Base-by-base conservation (phyloP, 106 monocot species). In the Gastrodia elata region DNA sequence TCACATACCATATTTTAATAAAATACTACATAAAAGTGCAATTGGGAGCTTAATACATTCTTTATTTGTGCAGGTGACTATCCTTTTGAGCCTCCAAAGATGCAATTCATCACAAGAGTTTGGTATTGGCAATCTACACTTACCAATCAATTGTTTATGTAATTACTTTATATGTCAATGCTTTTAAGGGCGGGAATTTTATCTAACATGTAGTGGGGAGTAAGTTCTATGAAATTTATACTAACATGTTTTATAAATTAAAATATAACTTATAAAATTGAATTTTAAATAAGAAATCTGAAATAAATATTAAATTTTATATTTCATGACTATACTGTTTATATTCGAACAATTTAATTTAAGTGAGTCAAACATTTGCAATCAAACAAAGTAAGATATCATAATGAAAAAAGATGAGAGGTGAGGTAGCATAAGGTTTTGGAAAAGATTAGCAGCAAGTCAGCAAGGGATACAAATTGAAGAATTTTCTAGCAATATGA, bases 21-120 rank as follows among this genome's bases (percentile, higher is more conserved):
- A 39, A n/a, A 32, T 24, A 37, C 30, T 32, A 40, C 16, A 10
- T 37, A 40, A 39, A 40, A 22, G 26, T 69, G 69, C 24, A 39
- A 8, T 38, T 72, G 48, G 71, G 27, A 43, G 16, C 73, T 43
- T 39, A 42, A 36, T 58, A 56, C 8, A 10, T 26, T 70, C 34
- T 48, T 75, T 44, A 25, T 61, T 22, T 77, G 71, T 74, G 80
- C 91, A 98, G 98, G 88, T 91, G 98, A 82, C 9, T 98, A 98
- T 77, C 98, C 98, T 68, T 98, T 98, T 77, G 93, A 98, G 76
- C 98, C 98, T 76, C 98, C 98, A 18, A 98, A 98, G 73, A 98
- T 98, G 98, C 93, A 91, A 78, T 98, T 98, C 67, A 37, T 91
- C 25, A 98, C 98, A 38, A 93, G 90, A 91, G 98, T 98, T 56